Evolutionary conservation across 2,329 filamentous ascomycete genomes (phyloP), one percentile per base, ranked within the genome.

Genomic region (Pseudogymnoascus sp.): DNA sequence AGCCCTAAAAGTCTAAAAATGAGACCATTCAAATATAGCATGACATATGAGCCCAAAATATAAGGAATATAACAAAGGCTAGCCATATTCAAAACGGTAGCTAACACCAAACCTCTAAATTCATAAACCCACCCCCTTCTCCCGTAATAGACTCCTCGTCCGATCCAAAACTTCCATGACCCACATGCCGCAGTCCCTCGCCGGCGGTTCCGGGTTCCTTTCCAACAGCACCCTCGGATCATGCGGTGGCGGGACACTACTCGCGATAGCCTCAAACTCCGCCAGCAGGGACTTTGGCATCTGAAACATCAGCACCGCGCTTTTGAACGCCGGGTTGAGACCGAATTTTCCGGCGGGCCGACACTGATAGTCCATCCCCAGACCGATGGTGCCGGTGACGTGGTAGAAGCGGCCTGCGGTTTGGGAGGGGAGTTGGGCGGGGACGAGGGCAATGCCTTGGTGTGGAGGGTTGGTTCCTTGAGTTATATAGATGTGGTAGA

Each of bases 151-250:
- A 11, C 10, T 10, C 6, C 10, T 31, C 50, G 16, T 16, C 29
- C 11, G 1, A 19, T 56, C 50, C 50, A 56, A 56, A 21, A 56
- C 74, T 78, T 31, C 74, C 71, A 70, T 87, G 85, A 61, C 26
- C 50, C 50, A 33, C n/a, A 10, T 19, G 16, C 50, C 50, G 19
- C 50, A 56, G 4, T 56, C 50, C 29, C 50, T 56, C n/a, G 29
- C 50, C 1, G 50, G 50, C 10, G 50, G 50, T 10, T 56, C 26
- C 6, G 50, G 50, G 10, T 56, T 56, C 50, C 50, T 33, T n/a
- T 56, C 50, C n/a, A 21, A 13, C 1, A 56, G 50, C 50, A 19
- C 50, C 26, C 50, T 56, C 50, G 50, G 50, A 56, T 56, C 50
- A 56, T 56, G 26, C 2, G 50, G 50, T 4, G 50, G 50, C n/a